Evolutionary conservation across 768 basidiomycete genomes (phyloP).

Genomic region (Kwoniella dendrophila): DNA sequence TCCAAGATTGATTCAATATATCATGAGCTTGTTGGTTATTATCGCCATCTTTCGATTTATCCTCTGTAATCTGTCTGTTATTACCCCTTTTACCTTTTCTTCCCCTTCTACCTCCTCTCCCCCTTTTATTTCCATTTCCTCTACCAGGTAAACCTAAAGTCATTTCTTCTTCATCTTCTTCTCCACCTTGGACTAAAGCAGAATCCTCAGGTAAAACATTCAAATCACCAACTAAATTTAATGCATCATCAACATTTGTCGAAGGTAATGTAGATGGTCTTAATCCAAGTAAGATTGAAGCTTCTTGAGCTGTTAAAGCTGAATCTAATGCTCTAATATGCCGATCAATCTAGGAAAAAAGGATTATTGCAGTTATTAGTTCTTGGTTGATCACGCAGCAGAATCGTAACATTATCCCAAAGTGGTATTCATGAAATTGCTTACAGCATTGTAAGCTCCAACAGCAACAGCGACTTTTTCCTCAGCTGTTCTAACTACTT

Average conservation of each 20-base stretch:
- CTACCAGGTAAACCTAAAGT: conserved; percentile 13
- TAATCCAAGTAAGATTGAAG: conserved; percentile 49
- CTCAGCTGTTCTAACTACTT: conserved; percentile 52
- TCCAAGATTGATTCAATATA: conserved; percentile 8
- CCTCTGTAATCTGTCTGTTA: background rate
- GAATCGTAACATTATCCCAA: too few species aligned
- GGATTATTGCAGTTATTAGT: background rate
- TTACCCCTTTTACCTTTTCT: conserved; percentile 29
- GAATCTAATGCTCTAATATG: conserved; percentile 56
- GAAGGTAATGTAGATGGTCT: conserved; percentile 48
- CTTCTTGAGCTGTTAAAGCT: conserved; percentile 50
- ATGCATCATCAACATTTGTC: conserved; percentile 29
- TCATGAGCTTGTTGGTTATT: background rate
- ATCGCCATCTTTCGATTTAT: background rate
- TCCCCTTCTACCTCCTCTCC: conserved; percentile 8
- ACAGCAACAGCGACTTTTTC: conserved; percentile 55
- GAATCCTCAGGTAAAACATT: background rate
- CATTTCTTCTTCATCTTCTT: conserved; percentile 17
- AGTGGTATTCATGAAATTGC: too few species aligned
- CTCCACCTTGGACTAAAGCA: background rate
- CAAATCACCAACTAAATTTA: conserved; percentile 21
- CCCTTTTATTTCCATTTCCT: background rate
- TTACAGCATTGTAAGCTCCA: conserved; percentile 54
- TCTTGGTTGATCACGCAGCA: too few species aligned
- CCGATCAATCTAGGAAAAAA: conserved; percentile 49